Evolutionary conservation across 139 green algal species (phyloP), one percentile per base, ranked within the genome.

Genomic region (Coccomyxa sp.): DNA sequence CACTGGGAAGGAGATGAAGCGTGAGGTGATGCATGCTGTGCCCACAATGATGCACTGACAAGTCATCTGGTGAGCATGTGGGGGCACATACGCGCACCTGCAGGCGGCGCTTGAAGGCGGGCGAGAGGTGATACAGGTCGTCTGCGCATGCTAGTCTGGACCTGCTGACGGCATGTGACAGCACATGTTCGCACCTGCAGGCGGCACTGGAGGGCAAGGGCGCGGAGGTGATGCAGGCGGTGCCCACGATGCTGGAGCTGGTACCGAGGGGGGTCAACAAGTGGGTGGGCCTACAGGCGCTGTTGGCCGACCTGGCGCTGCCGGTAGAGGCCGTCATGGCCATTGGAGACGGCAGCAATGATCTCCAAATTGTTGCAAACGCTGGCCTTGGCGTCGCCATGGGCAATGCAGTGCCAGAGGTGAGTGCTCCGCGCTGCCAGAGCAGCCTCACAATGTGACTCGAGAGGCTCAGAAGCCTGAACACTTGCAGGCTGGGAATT

Each of bases 221-320:
- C 38, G 93, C 94, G 25, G 83, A 92, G 82, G 81, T 89, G 13
- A 92, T 91, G 85, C 92, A 98, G 87, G 96, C 96, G 0, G 95
- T 99, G 67, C 87, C 90, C 15, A 92, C 92, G 78, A 98, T 98
- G 96, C 86, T 99, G 45, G 96, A 99, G 88, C 84, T 99, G 15
- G 91, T 98, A 59, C 96, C 96, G 0, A 51, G 77, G 12, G 96
- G 96, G 0, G 91, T 95, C 21, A 95, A 96, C 91, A 99, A 99
- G 87, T 96, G 93, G 89, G 84, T 71, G 4, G 88, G 85, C 25
- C 71, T 93, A 38, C 31, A 84, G 45, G 38, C 82, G 30, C 84
- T 98, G 63, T 82, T 97, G 76, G 63, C 79, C 0, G 81, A 92
- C 79, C 80, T 95, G 81, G 71, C 23, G 23, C 38, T 80, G 31